phyloP scores from a whole-genome alignment of 495 filamentous ascomycete genomes.

The Aspergillus avenaceus region DNA sequence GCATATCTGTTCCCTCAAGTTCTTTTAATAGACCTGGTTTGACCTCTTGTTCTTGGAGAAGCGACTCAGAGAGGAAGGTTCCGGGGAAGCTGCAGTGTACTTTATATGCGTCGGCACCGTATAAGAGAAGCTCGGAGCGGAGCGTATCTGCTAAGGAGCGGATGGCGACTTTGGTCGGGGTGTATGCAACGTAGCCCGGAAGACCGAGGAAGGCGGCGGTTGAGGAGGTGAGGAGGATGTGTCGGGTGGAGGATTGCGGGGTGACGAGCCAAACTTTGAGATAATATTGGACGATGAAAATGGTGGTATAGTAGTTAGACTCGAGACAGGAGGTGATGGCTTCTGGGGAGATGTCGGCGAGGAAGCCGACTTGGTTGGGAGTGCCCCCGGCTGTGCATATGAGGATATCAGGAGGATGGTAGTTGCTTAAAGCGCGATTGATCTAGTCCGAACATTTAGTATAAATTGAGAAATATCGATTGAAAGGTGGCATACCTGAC shows the following conservation, averaged over 20 bases:
- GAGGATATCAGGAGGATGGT: conserved; percentile 19
- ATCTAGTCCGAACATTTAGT: conserved; percentile 1
- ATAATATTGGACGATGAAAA: conserved; percentile 26
- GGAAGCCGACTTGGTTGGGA: conserved; percentile 27
- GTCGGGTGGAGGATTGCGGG: conserved; percentile 11
- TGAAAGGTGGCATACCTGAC: conserved; percentile 3
- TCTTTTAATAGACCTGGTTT: conserved; percentile 34
- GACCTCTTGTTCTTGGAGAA: conserved; percentile 25
- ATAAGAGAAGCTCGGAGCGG: conserved; percentile 27
- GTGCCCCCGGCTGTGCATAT: conserved; percentile 35
- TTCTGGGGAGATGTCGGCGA: conserved; percentile 26
- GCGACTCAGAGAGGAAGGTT: conserved; percentile 25
- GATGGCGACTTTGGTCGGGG: conserved; percentile 29
- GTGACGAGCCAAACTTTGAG: conserved; percentile 18
- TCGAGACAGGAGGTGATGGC: conserved; percentile 27
- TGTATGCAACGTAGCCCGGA: conserved; percentile 38
- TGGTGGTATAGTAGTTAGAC: conserved; percentile 28
- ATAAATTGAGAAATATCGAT: background rate
- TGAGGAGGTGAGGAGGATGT: conserved; percentile 32
- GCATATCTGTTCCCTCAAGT: conserved; percentile 23
- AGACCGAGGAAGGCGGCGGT: conserved; percentile 30
- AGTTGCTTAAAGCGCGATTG: conserved; percentile 1
- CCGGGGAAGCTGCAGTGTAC: conserved; percentile 31
- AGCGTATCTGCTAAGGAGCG: conserved; percentile 38
- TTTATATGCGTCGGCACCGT: conserved; percentile 11